A percentile compares a stretch with the other conserved stretches of the same genome.
Evolutionary conservation across 179 eudicot genomes (phyloP).

Genomic region (Gypsophila paniculata): DNA sequence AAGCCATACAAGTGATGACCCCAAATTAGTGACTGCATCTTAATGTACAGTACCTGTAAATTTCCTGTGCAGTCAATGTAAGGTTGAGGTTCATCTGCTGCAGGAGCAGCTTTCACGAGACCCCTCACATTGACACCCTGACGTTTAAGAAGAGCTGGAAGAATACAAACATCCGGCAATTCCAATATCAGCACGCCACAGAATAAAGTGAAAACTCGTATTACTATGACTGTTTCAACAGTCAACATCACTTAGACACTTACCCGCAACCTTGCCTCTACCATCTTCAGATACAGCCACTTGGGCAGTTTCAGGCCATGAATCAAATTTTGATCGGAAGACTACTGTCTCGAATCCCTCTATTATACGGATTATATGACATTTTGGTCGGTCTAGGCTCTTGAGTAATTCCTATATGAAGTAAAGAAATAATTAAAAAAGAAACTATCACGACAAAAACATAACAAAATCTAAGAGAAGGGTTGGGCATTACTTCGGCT

Average conservation of each 20-base stretch:
- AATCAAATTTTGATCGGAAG: constrained; percentile 62
- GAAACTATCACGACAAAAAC: neutral
- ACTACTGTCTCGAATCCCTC: constrained; percentile 84
- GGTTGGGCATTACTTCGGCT: constrained; percentile 56
- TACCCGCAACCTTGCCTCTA: constrained; percentile 96
- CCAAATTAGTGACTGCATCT: neutral
- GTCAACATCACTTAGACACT: constrained; percentile 26
- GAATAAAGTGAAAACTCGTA: neutral
- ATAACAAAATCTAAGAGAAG: neutral
- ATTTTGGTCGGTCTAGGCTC: constrained; percentile 46
- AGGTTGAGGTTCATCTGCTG: constrained; percentile 72
- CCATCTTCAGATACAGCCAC: constrained; percentile 80
- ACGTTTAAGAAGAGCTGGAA: constrained; percentile 82
- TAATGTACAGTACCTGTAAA: constrained; percentile 56
- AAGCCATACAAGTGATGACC: neutral
- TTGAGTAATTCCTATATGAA: constrained; percentile 47
- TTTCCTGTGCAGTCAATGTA: constrained; percentile 93
- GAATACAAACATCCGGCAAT: constrained; percentile 16
- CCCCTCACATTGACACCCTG: constrained; percentile 97
- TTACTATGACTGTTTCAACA: neutral
- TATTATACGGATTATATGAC: constrained; percentile 55
- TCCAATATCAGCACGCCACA: constrained; percentile 5
- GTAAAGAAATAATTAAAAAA: constrained; percentile 10
- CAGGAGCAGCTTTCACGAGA: constrained; percentile 73
- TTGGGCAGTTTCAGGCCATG: constrained; percentile 70